A percentile compares a stretch with the other conserved stretches of the same genome.
phyloP scores from a whole-genome alignment of 2,329 filamentous ascomycete species.

The Stachybotrys chlorohalonatus region DNA sequence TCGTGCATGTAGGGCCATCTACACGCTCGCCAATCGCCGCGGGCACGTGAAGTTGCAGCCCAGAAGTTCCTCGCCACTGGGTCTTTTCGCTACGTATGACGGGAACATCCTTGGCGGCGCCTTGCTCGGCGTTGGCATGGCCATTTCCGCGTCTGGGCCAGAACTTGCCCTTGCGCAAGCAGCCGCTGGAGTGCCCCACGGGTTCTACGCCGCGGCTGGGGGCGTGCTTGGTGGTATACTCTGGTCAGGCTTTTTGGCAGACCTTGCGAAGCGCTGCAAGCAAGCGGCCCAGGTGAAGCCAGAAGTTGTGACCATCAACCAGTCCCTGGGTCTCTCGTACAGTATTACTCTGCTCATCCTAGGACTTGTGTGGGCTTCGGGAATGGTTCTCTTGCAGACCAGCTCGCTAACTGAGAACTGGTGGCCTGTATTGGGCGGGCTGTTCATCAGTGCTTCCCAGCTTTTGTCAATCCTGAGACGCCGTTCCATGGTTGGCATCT shows the following conservation, averaged over 20 bases:
- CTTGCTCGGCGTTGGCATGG: slow-evolving; percentile 57
- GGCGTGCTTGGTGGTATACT: slow-evolving; percentile 45
- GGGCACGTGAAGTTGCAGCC: slow-evolving; percentile 34
- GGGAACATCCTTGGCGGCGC: slow-evolving; percentile 57
- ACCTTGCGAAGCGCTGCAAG: slow-evolving; percentile 18
- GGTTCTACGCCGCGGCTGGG: slow-evolving; percentile 43
- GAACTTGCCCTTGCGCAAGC: slow-evolving; percentile 56
- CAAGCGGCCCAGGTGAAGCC: slow-evolving; percentile 14
- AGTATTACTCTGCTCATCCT: slow-evolving; percentile 24
- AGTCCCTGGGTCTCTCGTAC: slow-evolving; percentile 30
- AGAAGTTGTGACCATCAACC: slow-evolving; percentile 24
- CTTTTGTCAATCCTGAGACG: slow-evolving; percentile 44
- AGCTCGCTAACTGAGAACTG: slow-evolving; percentile 6
- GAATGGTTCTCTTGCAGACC: slow-evolving; percentile 28
- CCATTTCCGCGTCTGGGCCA: slow-evolving; percentile 54
- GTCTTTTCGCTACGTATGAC: slow-evolving; percentile 46
- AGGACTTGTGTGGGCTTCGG: slow-evolving; percentile 32
- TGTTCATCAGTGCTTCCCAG: slow-evolving; percentile 51
- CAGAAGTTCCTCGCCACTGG: slow-evolving; percentile 41
- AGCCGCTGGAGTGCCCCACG: slow-evolving; percentile 41
- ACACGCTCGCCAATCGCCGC: slow-evolving; percentile 34
- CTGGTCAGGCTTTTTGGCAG: slow-evolving; percentile 36
- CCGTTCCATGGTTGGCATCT: slow-evolving; percentile 49
- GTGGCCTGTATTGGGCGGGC: slow-evolving; percentile 37
- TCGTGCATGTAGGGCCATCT: slow-evolving; percentile 25